Conservation (phyloP, 73 alveolate species). For the Urostyla sp. region DNA sequence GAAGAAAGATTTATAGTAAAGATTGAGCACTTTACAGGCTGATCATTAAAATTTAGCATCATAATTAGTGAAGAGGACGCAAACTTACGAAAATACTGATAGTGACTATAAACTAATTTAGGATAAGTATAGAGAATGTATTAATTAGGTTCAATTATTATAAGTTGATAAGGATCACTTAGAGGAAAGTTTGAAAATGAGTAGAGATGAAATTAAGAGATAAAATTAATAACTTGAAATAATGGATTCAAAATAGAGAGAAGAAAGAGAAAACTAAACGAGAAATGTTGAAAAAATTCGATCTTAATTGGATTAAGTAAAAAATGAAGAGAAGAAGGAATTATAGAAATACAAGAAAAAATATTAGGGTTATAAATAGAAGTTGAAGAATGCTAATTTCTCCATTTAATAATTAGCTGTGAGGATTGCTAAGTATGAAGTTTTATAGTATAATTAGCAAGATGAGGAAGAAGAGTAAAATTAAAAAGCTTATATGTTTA, state of each 20-base stretch:
- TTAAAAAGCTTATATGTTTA: no score
- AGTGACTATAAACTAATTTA: conserved; percentile 41
- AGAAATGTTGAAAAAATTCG: not conserved
- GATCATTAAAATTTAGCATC: conserved; percentile 16
- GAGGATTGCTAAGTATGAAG: conserved; percentile 53
- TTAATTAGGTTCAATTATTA: not conserved
- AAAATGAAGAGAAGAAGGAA: conserved; percentile 15
- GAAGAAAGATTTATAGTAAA: conserved; percentile 32
- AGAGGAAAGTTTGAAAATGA: conserved; percentile 23
- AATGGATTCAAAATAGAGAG: not conserved
- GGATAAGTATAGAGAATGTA: conserved; percentile 55
- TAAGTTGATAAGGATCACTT: conserved; percentile 30
- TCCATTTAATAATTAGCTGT: conserved; percentile 44
- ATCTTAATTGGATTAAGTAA: conserved; percentile 18
- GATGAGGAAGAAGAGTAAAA: not conserved
- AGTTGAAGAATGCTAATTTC: conserved; percentile 29
- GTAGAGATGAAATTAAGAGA: not conserved
- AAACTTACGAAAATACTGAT: conserved; percentile 37
- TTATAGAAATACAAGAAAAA: conserved; percentile 31
- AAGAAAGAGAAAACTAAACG: conserved; percentile 19
- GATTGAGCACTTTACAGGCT: not conserved
- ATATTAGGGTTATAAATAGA: conserved; percentile 13
- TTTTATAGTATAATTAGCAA: conserved; percentile 1
- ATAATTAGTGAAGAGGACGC: conserved; percentile 8
- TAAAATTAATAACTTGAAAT: conserved; percentile 18